Percentiles rank a stretch among this genome's conserved stretches.
Conservation (phyloP, 2,329 filamentous ascomycete genomes). For the Fusarium oligoseptatum region DNA sequence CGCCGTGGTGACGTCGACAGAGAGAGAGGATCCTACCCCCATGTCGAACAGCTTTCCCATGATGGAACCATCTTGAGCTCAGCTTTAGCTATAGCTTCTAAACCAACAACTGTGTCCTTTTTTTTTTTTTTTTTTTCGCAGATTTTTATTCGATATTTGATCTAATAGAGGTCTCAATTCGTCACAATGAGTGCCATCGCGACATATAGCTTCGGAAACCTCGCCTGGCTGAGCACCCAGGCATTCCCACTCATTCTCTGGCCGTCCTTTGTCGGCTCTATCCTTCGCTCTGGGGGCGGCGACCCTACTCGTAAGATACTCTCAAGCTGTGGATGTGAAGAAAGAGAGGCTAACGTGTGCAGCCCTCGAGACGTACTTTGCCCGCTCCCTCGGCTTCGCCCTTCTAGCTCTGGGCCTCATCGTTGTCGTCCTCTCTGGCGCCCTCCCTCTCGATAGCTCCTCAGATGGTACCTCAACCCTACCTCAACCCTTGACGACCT, state of each 20-base stretch:
- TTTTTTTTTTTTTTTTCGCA: not conserved
- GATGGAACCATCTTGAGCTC: constrained; percentile 6
- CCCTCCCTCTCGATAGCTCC: constrained; percentile 72
- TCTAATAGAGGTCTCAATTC: not conserved
- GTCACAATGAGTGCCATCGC: constrained; percentile 55
- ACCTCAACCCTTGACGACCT: not conserved
- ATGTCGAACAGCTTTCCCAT: constrained; percentile 1
- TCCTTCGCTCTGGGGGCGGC: constrained; percentile 55
- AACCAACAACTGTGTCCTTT: not conserved
- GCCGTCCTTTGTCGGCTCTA: constrained; percentile 61
- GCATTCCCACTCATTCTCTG: constrained; percentile 62
- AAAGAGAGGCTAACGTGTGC: constrained; percentile 14
- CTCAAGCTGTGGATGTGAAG: not conserved
- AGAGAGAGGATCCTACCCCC: not conserved
- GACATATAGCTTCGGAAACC: constrained; percentile 64
- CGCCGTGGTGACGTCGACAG: constrained; percentile 26
- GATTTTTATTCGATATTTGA: not conserved
- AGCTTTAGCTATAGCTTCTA: not conserved
- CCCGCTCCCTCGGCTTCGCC: constrained; percentile 76
- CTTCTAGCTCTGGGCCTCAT: constrained; percentile 74
- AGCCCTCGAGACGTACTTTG: constrained; percentile 78
- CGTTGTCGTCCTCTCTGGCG: constrained; percentile 77
- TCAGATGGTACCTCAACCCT: constrained; percentile 52
- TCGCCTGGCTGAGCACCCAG: constrained; percentile 65
- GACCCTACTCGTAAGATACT: constrained; percentile 48